Percentiles rank a stretch among this genome's conserved stretches.
Evolutionary conservation across 441 rosid species (phyloP).

Genomic region (Hura crepitans): DNA sequence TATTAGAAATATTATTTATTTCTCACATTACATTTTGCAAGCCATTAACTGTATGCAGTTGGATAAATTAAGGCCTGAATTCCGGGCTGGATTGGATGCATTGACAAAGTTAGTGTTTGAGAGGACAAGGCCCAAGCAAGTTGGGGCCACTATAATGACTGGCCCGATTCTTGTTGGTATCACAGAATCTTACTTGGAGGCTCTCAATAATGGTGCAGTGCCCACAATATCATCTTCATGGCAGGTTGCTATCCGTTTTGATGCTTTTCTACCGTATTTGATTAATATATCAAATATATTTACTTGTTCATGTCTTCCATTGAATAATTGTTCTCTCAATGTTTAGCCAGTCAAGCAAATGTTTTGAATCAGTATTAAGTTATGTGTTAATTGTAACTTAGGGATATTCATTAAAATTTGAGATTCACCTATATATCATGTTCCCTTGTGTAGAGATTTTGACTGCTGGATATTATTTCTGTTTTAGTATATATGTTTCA

Average conservation of each 20-base stretch:
- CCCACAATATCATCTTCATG: conserved; percentile 96
- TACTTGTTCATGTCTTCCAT: background rate
- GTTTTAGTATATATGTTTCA: background rate
- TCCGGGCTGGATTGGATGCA: conserved; percentile 83
- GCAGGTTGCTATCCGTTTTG: conserved; percentile 63
- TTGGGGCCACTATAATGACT: conserved; percentile 82
- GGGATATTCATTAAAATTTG: background rate
- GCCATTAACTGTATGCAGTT: conserved; percentile 43
- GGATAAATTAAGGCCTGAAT: conserved; percentile 76
- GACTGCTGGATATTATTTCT: background rate
- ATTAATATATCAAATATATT: conserved; percentile 3
- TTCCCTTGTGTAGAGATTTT: background rate
- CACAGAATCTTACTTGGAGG: conserved; percentile 83
- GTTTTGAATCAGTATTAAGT: background rate
- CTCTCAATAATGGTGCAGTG: conserved; percentile 96
- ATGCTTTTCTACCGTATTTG: background rate
- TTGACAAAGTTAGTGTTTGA: conserved; percentile 91
- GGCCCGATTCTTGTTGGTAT: conserved; percentile 95
- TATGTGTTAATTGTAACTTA: background rate
- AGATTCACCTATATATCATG: background rate
- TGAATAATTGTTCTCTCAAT: background rate
- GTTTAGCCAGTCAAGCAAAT: background rate
- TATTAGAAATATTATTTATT: background rate
- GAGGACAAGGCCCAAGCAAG: conserved; percentile 96
- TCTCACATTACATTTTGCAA: conserved; percentile 12